phyloP scores from a whole-genome alignment of 495 filamentous ascomycete species.

The Mycothermus thermophilus region DNA sequence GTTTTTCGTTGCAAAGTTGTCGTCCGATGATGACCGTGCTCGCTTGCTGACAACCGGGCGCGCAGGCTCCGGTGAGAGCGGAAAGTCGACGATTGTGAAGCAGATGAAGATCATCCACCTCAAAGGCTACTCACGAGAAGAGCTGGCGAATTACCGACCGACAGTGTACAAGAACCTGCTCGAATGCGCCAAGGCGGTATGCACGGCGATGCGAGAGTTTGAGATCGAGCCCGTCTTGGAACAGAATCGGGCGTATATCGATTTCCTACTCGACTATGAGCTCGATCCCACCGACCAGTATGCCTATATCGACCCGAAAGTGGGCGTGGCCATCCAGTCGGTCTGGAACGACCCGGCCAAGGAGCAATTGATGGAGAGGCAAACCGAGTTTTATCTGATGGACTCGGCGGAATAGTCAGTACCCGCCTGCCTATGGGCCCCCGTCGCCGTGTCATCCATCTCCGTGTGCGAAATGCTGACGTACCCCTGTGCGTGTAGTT shows the following conservation, averaged over 20 bases:
- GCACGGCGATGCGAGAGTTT: slow-evolving; percentile 80
- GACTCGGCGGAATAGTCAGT: slow-evolving; percentile 96
- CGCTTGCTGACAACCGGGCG: neutral
- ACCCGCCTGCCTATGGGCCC: neutral
- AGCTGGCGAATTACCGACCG: slow-evolving; percentile 80
- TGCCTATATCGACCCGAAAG: slow-evolving; percentile 60
- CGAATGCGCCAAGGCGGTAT: slow-evolving; percentile 87
- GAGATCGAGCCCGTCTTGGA: slow-evolving; percentile 56
- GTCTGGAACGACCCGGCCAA: slow-evolving; percentile 86
- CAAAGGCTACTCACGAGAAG: slow-evolving; percentile 86
- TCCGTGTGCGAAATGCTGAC: neutral
- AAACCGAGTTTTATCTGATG: slow-evolving; percentile 98
- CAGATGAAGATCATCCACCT: slow-evolving; percentile 99
- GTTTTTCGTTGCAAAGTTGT: slow-evolving; percentile 5
- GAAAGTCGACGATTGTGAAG: slow-evolving; percentile 97
- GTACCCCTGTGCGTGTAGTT: slow-evolving; percentile 38
- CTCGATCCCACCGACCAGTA: slow-evolving; percentile 81
- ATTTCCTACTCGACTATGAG: slow-evolving; percentile 74
- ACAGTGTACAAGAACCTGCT: slow-evolving; percentile 97
- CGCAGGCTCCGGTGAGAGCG: slow-evolving; percentile 90
- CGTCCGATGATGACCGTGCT: neutral
- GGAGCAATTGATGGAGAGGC: slow-evolving; percentile 73
- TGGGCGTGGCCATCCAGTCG: slow-evolving; percentile 69
- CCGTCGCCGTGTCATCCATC: neutral
- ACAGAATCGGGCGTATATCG: slow-evolving; percentile 57